Percentiles rank a stretch among this genome's conserved stretches.
phyloP scores from a whole-genome alignment of 768 basidiomycete genomes.

The Amanita thiersii region DNA sequence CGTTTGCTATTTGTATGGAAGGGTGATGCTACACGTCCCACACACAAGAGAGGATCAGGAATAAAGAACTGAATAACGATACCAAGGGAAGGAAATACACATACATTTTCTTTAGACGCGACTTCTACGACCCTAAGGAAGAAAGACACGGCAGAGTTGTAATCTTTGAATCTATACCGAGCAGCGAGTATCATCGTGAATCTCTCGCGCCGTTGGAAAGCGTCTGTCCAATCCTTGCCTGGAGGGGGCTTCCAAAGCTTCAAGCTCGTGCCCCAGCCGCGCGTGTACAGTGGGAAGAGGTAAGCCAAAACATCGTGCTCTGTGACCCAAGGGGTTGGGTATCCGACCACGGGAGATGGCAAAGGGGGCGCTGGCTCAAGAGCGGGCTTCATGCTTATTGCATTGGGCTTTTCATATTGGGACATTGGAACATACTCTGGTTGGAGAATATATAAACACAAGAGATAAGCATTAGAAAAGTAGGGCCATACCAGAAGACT shows the following conservation, averaged over 20 bases:
- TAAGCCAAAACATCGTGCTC: conserved; percentile 5
- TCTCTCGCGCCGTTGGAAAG: neutral
- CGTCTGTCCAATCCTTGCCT: neutral
- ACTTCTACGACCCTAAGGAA: conserved; percentile 2
- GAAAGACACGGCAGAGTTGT: conserved; percentile 5
- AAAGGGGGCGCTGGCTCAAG: conserved; percentile 4
- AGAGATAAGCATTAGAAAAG: too few relatives aligned
- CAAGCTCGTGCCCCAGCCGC: conserved; percentile 8
- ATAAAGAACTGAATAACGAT: neutral
- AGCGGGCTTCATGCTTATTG: neutral
- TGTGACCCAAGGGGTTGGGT: conserved; percentile 9
- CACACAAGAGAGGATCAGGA: neutral
- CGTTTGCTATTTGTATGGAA: conserved; percentile 3
- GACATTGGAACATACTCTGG: neutral
- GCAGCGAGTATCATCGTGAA: conserved; percentile 7
- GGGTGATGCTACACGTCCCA: conserved; percentile 5
- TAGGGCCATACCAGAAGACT: neutral
- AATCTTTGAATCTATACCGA: conserved; percentile 4
- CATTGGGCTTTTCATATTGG: conserved; percentile 5
- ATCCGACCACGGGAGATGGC: conserved; percentile 1
- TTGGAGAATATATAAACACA: too few relatives aligned
- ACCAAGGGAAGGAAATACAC: neutral
- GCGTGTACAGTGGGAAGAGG: conserved; percentile 5
- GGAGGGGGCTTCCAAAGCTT: conserved; percentile 2
- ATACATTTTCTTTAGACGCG: conserved; percentile 3